phyloP scores from a whole-genome alignment of 2,329 filamentous ascomycete species.

The Colletotrichum sp. region DNA sequence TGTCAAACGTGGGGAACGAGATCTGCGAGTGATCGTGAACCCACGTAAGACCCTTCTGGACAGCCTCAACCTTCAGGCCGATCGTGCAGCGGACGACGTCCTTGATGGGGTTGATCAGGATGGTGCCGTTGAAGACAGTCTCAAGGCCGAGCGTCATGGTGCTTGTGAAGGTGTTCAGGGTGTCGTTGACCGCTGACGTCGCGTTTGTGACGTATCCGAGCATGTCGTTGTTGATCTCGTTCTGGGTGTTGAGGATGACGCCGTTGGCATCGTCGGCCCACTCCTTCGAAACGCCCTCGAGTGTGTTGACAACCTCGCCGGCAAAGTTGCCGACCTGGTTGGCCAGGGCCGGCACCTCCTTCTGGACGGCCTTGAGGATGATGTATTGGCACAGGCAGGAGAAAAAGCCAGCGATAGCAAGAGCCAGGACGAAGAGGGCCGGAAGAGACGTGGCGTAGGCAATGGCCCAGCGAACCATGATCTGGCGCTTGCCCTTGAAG shows the following conservation, averaged over 20 bases:
- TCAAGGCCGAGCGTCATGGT: constrained; percentile 78
- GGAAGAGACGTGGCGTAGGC: constrained; percentile 86
- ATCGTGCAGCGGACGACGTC: constrained; percentile 88
- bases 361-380: constrained; percentile 74
- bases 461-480: constrained; percentile 80
- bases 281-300: constrained; percentile 73
- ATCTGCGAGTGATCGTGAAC: constrained; percentile 86
- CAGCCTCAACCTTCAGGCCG: constrained; percentile 80
- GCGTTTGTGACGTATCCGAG: constrained; percentile 87
- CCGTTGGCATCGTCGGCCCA: constrained; percentile 82
- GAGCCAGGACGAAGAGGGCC: constrained; percentile 83
- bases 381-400: constrained; percentile 83
- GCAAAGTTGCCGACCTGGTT: constrained; percentile 80
- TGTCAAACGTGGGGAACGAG: constrained; percentile 76
- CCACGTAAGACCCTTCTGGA: constrained; percentile 93
- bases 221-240: constrained; percentile 81
- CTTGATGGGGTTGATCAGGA: constrained; percentile 78
- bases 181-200: constrained; percentile 82
- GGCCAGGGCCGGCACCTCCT: constrained; percentile 77
- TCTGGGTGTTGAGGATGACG: constrained; percentile 72
- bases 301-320: constrained; percentile 72
- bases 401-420: constrained; percentile 82
- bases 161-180: constrained; percentile 80
- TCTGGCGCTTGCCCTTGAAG: constrained; percentile 69
- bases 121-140: constrained; percentile 78